Evolutionary conservation across 768 basidiomycete genomes (phyloP), one percentile per base, ranked within the genome.

Genomic region (Roridomyces roridus): DNA sequence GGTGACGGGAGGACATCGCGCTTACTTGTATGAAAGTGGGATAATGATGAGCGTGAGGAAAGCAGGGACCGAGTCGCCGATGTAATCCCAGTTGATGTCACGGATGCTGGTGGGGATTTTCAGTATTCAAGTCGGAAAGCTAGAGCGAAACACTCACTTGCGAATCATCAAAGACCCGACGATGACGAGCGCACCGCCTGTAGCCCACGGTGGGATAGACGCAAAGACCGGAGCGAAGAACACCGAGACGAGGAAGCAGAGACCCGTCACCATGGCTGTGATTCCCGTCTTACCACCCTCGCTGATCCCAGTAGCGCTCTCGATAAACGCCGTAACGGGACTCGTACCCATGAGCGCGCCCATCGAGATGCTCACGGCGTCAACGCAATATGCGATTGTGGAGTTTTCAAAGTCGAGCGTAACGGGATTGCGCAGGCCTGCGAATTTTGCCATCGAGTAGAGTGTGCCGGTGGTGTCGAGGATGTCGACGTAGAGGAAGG

Each of bases 141-240:
- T n/a, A n/a, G n/a, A n/a, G n/a, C n/a, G 58, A 17, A 51, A 12
- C 46, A 75, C 81, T 20, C 57, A 86, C 85, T 92, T 93, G 67
- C 89, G 83, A 71, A 92, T 90, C 92, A 94, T 94, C 65, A 93
- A 77, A 15, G 88, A 89, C n/a, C 92, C 92, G 10, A 92, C 92
- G 51, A 95, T 88, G 39, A 91, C 83, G 29, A 95, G 77, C 1
- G 92, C 91, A 53, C 92, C 88, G 14, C 92, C 92, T 1, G 92
- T 95, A 4, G 92, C 92, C 91, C 91, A 94, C 0, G 87, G 65
- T 0, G 92, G 92, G 47, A 95, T 92, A 11, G 89, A 91, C 10
- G 91, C 91, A 62, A 95, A 93, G 64, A 95, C 87, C 6, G 92
- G 92, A n/a, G 92, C 84, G 67, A 95, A 95, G 80, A 95, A 95